Conservation (phyloP, 129 eudicot genomes). For the carrot (Daucus carota) region DNA sequence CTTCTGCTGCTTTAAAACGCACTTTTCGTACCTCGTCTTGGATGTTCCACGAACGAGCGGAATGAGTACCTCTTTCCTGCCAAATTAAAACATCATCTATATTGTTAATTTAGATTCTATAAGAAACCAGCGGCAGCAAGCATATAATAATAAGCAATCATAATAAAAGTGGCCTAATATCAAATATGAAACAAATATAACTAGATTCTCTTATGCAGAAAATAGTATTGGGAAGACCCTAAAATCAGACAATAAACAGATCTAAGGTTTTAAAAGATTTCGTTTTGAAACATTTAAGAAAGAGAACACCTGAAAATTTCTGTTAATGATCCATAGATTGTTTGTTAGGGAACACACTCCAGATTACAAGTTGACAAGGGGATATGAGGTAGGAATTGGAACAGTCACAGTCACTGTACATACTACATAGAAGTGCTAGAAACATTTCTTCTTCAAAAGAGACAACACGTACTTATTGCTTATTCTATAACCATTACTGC, state of each 20-base stretch:
- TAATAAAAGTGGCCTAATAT: neutral
- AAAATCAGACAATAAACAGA: neutral
- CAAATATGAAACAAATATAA: neutral
- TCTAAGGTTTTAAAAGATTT: neutral
- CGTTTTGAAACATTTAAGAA: neutral
- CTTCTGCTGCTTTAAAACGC: slow-evolving; percentile 79
- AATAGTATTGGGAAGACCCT: neutral
- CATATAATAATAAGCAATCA: neutral
- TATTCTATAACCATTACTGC: neutral
- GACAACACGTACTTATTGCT: neutral
- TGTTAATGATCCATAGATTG: neutral
- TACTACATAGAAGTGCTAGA: neutral
- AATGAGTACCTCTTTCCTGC: slow-evolving; percentile 49
- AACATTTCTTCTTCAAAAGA: neutral
- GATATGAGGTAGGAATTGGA: neutral
- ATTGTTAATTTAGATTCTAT: neutral
- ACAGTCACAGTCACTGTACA: neutral
- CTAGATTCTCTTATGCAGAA: neutral
- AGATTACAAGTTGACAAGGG: neutral
- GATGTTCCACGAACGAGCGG: slow-evolving; percentile 86
- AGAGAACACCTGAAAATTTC: neutral
- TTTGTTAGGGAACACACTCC: neutral
- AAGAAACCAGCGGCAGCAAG: neutral
- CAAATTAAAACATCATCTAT: neutral
- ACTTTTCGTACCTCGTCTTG: slow-evolving; percentile 78